Evolutionary conservation across 2,329 filamentous ascomycete genomes (phyloP).

Genomic region (Tolypocladium guangdongense): DNA sequence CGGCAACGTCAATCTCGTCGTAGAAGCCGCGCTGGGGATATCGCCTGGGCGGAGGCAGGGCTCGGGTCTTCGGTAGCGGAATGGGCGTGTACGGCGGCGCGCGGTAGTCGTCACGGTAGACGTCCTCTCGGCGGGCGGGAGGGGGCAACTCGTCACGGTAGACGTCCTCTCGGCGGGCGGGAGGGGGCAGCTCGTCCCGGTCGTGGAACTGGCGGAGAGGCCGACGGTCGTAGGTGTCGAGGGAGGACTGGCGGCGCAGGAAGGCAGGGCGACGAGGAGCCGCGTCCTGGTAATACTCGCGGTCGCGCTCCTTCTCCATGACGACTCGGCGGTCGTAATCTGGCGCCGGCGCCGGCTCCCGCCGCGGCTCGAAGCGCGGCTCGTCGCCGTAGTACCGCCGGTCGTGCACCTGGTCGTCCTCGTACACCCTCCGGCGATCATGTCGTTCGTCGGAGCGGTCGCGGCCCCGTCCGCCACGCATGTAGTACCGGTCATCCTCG

Average conservation of each 20-base stretch:
- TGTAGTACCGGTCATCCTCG: conserved; percentile 40
- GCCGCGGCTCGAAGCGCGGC: conserved; percentile 24
- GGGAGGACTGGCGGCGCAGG: conserved; percentile 72
- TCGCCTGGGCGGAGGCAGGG: conserved; percentile 46
- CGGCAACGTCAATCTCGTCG: conserved; percentile 58
- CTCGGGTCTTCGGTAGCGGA: conserved; percentile 54
- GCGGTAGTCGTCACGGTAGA: conserved; percentile 35
- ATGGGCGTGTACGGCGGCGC: conserved; percentile 47
- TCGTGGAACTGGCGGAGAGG: conserved; percentile 42
- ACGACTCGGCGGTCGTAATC: conserved; percentile 45
- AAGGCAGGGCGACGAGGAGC: conserved; percentile 54
- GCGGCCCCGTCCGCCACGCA: conserved; percentile 24
- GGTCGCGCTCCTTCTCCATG: conserved; percentile 44
- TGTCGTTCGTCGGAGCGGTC: conserved; percentile 40
- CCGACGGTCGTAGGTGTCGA: conserved; percentile 81
- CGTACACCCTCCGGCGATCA: conserved; percentile 36
- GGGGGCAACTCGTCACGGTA: conserved; percentile 50
- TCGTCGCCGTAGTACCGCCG: conserved; percentile 46
- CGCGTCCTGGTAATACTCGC: conserved; percentile 31
- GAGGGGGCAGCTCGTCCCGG: conserved; percentile 52
- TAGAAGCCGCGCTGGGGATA: conserved; percentile 44
- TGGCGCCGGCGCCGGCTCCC: conserved; percentile 19
- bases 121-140: conserved; percentile 38
- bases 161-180: conserved; percentile 36
- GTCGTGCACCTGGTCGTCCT: conserved; percentile 37